A percentile compares a stretch with the other conserved stretches of the same genome.
Conservation (phyloP, 352 stramenopile species). For the Phytophthora sojae region DNA sequence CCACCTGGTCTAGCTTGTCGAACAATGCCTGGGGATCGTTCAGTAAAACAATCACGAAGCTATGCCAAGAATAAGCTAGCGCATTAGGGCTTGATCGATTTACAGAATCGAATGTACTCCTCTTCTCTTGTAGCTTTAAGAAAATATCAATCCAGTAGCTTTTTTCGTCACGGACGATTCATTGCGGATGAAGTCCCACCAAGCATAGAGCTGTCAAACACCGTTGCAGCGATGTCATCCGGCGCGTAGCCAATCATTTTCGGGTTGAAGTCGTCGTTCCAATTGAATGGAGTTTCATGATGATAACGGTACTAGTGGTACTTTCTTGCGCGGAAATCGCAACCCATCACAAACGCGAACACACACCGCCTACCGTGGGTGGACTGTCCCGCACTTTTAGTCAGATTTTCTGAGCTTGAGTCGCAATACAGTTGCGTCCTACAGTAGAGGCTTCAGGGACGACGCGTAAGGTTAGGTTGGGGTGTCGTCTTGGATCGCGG, state of each 20-base stretch:
- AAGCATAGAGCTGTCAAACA: neutral
- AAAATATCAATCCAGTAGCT: neutral
- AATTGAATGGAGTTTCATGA: no score
- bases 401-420: no score
- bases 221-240: neutral
- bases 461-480: no score
- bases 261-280: neutral
- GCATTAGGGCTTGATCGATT: neutral
- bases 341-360: no score
- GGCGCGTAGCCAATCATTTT: neutral
- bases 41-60: neutral
- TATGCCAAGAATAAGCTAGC: neutral
- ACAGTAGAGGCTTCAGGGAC: no score
- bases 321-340: no score
- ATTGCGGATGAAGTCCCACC: neutral
- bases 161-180: neutral
- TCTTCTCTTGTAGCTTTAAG: neutral
- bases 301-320: no score
- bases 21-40: neutral
- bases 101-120: neutral
- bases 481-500: no score
- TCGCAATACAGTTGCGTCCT: no score
- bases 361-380: no score
- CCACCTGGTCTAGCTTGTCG: neutral
- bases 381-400: no score